Conservation (phyloP, 1,139 yeast genomes). For the Protomyces pachydermus region DNA sequence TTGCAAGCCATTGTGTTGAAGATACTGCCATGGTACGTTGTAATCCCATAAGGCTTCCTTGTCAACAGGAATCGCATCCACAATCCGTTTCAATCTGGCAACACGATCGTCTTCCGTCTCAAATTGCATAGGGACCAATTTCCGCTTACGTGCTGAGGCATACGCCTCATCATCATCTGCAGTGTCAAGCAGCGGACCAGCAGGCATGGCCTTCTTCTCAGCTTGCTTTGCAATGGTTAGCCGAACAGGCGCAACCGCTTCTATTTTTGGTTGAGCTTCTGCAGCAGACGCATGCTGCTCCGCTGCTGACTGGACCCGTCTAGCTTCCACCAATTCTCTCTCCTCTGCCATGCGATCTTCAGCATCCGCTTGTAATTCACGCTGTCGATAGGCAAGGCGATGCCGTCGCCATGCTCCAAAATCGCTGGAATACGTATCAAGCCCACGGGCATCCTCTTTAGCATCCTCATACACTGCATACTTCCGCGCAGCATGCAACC, state of each 20-base stretch:
- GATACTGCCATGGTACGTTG: slow-evolving; percentile 37
- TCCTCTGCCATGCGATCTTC: not conserved
- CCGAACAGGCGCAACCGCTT: slow-evolving; percentile 28
- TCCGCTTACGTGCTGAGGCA: slow-evolving; percentile 21
- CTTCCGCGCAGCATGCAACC: not conserved
- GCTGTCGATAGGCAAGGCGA: not conserved
- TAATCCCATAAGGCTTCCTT: slow-evolving; percentile 34
- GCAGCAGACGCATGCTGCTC: slow-evolving; percentile 10
- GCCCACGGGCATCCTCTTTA: not conserved
- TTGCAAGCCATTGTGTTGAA: slow-evolving; percentile 35
- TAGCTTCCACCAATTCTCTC: not conserved
- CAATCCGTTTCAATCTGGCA: slow-evolving; percentile 11
- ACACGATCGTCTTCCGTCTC: not conserved
- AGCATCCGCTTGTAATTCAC: not conserved
- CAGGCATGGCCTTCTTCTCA: slow-evolving; percentile 7
- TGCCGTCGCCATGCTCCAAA: not conserved
- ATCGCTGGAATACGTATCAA: not conserved
- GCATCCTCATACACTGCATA: not conserved
- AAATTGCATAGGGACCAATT: slow-evolving; percentile 26
- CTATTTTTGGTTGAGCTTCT: slow-evolving; percentile 31
- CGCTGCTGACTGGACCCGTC: not conserved
- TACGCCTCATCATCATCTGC: slow-evolving; percentile 31
- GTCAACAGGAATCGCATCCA: slow-evolving; percentile 32
- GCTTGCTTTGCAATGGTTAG: slow-evolving; percentile 13
- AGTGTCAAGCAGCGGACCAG: slow-evolving; percentile 2